Evolutionary conservation across 257 asterid species (phyloP).

Genomic region (Rubia yunnanensis): DNA sequence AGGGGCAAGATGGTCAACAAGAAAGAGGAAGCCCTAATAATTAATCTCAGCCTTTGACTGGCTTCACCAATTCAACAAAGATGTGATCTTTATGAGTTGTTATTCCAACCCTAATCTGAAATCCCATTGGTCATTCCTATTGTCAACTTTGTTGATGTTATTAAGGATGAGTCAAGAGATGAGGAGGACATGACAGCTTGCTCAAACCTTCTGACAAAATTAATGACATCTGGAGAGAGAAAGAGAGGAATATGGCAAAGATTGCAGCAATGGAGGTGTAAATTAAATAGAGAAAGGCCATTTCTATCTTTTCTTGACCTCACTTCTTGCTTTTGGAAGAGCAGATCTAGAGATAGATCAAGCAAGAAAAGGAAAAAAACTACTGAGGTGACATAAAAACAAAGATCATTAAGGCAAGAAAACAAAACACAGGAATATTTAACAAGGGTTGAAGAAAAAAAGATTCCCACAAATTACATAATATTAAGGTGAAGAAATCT

Average conservation of each 20-base stretch:
- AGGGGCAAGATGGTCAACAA: slow-evolving; percentile 30
- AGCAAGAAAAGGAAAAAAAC: slow-evolving; percentile 16
- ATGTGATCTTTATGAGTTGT: slow-evolving; percentile 20
- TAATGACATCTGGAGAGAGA: slow-evolving; percentile 31
- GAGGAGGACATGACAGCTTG: slow-evolving; percentile 39
- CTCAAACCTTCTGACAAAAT: slow-evolving; percentile 31
- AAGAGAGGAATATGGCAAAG: slow-evolving; percentile 12
- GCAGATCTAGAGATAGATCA: slow-evolving; percentile 33
- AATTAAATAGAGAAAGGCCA: too few species aligned
- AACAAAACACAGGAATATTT: slow-evolving; percentile 17
- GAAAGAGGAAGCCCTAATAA: not conserved
- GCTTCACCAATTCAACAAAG: slow-evolving; percentile 8
- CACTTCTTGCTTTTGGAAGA: slow-evolving; percentile 8
- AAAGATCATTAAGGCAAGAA: slow-evolving; percentile 22
- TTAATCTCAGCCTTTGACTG: slow-evolving; percentile 12
- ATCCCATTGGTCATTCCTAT: slow-evolving; percentile 25
- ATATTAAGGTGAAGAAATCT: slow-evolving; percentile 15
- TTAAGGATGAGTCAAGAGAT: slow-evolving; percentile 38
- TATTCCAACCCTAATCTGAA: slow-evolving; percentile 57
- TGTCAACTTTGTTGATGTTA: slow-evolving; percentile 32
- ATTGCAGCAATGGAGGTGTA: slow-evolving; percentile 9
- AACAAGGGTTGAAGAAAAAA: not conserved
- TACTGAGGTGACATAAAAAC: slow-evolving; percentile 8
- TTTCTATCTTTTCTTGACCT: slow-evolving; percentile 21
- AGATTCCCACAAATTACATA: slow-evolving; percentile 13